Percentiles rank a stretch among this genome's conserved stretches.
Evolutionary conservation across 2,329 filamentous ascomycete species (phyloP).

Genomic region (Bimuria novae-zelandiae): DNA sequence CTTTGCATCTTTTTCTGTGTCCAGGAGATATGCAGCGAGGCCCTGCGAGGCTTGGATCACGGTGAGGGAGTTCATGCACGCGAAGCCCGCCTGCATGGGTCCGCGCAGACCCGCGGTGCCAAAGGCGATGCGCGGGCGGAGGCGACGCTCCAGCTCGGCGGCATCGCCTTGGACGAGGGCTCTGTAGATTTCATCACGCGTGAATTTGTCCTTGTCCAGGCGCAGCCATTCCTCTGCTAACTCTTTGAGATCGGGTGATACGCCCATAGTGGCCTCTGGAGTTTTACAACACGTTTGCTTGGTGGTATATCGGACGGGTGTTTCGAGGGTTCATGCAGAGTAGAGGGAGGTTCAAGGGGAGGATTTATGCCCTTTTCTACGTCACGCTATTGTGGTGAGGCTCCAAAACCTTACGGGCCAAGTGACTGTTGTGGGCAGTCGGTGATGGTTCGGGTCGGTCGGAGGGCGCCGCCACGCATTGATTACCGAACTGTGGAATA

Average conservation of each 20-base stretch:
- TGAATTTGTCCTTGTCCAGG: constrained; percentile 60
- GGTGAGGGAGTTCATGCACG: constrained; percentile 63
- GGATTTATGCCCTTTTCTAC: too few relatives aligned
- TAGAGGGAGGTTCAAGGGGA: too few relatives aligned
- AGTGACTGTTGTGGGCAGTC: constrained; percentile 11
- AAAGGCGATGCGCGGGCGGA: constrained; percentile 63
- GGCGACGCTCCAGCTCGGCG: constrained; percentile 57
- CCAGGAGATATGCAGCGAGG: constrained; percentile 63
- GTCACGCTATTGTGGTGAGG: constrained; percentile 9
- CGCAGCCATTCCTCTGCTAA: constrained; percentile 63
- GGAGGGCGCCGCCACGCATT: constrained; percentile 3
- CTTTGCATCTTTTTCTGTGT: constrained; percentile 49
- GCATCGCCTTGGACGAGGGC: constrained; percentile 54
- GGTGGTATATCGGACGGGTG: too few relatives aligned
- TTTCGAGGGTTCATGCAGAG: too few relatives aligned
- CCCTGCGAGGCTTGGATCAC: constrained; percentile 68
- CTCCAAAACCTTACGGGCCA: constrained; percentile 23
- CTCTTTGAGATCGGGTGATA: constrained; percentile 38
- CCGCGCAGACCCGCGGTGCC: constrained; percentile 66
- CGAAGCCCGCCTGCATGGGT: constrained; percentile 69
- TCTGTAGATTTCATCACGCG: constrained; percentile 59
- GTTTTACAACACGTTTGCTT: too few relatives aligned
- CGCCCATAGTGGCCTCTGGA: constrained; percentile 33
- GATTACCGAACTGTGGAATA: neutral
- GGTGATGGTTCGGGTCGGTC: constrained; percentile 1